A percentile compares a stretch with the other conserved stretches of the same genome.
These are phyloP conservation scores for Chrysanthemum seticuspe DNA, from an alignment of 129 eudicot species.

Conservation along the genomic window DNA sequence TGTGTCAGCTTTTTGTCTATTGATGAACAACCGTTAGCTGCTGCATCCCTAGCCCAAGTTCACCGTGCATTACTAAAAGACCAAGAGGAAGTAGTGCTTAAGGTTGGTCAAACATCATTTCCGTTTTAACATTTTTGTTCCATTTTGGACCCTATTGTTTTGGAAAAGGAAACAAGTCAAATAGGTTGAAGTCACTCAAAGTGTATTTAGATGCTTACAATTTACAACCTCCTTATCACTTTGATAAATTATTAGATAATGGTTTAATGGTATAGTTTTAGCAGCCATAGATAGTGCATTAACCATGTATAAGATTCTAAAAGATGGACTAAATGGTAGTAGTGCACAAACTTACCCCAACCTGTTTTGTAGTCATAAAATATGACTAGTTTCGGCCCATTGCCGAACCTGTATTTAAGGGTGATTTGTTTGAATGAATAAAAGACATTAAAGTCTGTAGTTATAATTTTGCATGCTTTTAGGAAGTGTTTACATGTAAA, in stretches of 20 bases:
- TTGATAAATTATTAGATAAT: neutral
- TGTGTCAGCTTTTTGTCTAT: constrained; percentile 65
- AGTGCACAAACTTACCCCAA: constrained; percentile 1
- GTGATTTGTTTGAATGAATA: too few relatives aligned
- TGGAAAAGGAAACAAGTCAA: neutral
- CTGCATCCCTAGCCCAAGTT: constrained; percentile 99
- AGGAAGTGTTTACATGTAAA: too few relatives aligned
- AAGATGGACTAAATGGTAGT: constrained; percentile 10
- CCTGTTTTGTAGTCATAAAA: neutral
- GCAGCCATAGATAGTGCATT: neutral
- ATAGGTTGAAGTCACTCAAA: constrained; percentile 1
- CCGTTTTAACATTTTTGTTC: neutral
- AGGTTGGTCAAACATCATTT: constrained; percentile 50
- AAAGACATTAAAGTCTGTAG: neutral
- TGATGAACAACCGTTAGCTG: constrained; percentile 95
- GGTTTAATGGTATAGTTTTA: neutral
- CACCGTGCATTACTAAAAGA: constrained; percentile 78
- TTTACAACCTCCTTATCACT: neutral
- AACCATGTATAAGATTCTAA: constrained; percentile 2
- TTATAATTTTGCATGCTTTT: neutral
- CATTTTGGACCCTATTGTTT: neutral
- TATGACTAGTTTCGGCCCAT: neutral
- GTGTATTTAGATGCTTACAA: neutral
- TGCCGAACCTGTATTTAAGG: neutral
- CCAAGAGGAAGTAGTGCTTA: constrained; percentile 82